phyloP scores from a whole-genome alignment of 2,329 filamentous ascomycete species.

The Pseudogymnoascus sp. region DNA sequence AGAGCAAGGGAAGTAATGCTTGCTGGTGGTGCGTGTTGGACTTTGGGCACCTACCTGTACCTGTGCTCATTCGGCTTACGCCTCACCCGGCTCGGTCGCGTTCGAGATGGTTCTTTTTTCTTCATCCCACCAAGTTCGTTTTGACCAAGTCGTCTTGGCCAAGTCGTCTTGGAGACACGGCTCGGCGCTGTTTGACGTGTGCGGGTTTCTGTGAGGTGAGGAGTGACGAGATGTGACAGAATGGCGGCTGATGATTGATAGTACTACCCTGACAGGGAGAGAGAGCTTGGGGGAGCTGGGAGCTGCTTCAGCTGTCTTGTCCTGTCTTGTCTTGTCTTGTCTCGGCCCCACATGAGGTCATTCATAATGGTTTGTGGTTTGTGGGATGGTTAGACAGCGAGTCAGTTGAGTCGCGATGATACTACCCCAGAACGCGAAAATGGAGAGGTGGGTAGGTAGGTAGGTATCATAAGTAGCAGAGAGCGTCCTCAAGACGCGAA shows the following conservation, averaged over 20 bases:
- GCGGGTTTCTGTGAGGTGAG: neutral
- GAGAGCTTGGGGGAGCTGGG: neutral
- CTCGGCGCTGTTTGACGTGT: neutral
- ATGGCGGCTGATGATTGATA: neutral
- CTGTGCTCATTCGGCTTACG: neutral
- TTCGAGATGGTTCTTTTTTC: neutral
- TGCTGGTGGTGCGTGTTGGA: neutral
- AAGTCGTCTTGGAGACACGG: neutral
- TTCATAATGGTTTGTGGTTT: neutral
- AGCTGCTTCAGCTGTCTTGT: neutral
- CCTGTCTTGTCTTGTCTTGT: neutral
- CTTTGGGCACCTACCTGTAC: too few relatives aligned
- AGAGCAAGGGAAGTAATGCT: too few relatives aligned
- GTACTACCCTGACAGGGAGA: neutral
- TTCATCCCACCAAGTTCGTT: neutral
- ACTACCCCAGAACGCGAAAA: neutral
- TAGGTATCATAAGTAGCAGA: neutral
- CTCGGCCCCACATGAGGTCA: slow-evolving; percentile 4
- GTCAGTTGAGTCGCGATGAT: neutral
- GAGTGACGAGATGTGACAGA: neutral
- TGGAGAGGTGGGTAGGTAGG: neutral
- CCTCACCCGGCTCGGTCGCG: too few relatives aligned
- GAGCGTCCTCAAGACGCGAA: too few relatives aligned
- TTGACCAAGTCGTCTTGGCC: neutral
- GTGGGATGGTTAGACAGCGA: neutral